Evolutionary conservation across 2,329 filamentous ascomycete genomes (phyloP).

Genomic region (Coniosporium tulheliwenetii): DNA sequence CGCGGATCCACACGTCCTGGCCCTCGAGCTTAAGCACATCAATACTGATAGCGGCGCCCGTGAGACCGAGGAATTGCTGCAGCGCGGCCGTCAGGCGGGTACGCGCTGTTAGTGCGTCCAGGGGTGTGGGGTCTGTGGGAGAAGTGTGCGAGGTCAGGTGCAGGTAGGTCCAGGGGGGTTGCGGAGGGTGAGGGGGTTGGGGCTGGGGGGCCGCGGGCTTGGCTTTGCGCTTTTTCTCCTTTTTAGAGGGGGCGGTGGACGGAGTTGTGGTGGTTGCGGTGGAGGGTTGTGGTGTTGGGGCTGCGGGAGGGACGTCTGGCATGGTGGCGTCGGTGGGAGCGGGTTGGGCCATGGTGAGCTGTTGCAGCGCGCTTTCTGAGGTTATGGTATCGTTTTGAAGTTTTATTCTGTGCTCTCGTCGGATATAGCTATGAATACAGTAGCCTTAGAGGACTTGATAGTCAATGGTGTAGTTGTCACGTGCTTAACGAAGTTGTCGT

Average conservation of each 20-base stretch:
- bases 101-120: slow-evolving; percentile 49
- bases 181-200: slow-evolving; percentile 22
- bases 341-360: not conserved
- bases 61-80: slow-evolving; percentile 52
- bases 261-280: not conserved
- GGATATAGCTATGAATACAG: too few relatives aligned
- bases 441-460: too few relatives aligned
- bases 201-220: slow-evolving; percentile 1
- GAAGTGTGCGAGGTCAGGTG: slow-evolving; percentile 19
- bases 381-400: too few relatives aligned
- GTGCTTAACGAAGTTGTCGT: too few relatives aligned
- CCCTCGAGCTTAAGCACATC: slow-evolving; percentile 52
- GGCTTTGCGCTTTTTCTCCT: slow-evolving; percentile 4
- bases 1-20: slow-evolving; percentile 45
- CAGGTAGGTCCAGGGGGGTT: slow-evolving; percentile 24
- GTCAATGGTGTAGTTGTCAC: too few relatives aligned
- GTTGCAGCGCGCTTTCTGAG: not conserved
- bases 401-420: too few relatives aligned
- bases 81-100: slow-evolving; percentile 49
- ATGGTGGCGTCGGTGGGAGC: not conserved
- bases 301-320: not conserved
- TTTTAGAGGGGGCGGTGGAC: not conserved
- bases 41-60: slow-evolving; percentile 49
- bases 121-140: slow-evolving; percentile 2
- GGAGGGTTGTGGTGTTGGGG: not conserved